Conservation (phyloP, 2,329 filamentous ascomycete genomes). For the Rhinocladiella mackenziei region DNA sequence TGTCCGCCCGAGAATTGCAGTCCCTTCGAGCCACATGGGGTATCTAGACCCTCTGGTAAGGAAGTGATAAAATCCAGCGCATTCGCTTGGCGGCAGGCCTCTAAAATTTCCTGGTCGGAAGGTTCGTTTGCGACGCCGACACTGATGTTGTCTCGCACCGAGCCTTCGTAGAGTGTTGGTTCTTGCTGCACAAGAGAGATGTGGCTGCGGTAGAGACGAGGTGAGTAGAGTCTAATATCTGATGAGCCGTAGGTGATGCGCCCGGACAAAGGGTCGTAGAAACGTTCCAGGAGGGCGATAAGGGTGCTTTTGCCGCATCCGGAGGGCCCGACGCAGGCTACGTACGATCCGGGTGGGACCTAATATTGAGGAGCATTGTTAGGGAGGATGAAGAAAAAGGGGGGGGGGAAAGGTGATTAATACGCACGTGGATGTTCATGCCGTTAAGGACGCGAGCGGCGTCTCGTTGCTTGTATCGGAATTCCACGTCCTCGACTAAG, state of each 20-base stretch:
- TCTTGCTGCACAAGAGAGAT: conserved; percentile 73
- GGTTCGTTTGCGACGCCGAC: conserved; percentile 45
- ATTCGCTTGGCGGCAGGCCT: conserved; percentile 38
- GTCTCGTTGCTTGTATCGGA: conserved; percentile 34
- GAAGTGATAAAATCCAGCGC: conserved; percentile 39
- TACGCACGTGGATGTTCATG: conserved; percentile 40
- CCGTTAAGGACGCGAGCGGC: conserved; percentile 32
- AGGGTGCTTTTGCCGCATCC: conserved; percentile 65
- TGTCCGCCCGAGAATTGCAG: conserved; percentile 41
- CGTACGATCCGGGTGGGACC: conserved; percentile 52
- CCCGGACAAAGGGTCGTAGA: conserved; percentile 66
- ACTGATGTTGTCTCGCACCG: conserved; percentile 65
- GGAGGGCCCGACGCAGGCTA: conserved; percentile 55
- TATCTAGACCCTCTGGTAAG: conserved; percentile 38
- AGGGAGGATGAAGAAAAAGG: too few relatives aligned
- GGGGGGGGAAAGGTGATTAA: too few relatives aligned
- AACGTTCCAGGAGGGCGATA: conserved; percentile 58
- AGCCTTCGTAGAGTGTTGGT: conserved; percentile 66
- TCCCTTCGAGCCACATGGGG: conserved; percentile 35
- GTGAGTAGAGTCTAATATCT: conserved; percentile 57
- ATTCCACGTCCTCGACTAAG: conserved; percentile 45
- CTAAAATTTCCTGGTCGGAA: conserved; percentile 34
- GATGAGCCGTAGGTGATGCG: conserved; percentile 60
- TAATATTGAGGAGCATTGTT: too few relatives aligned
- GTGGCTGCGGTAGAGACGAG: conserved; percentile 60